These are phyloP conservation scores for Gautieria morchelliformis DNA, from an alignment of 768 basidiomycete genomes.

Conservation along the genomic window DNA sequence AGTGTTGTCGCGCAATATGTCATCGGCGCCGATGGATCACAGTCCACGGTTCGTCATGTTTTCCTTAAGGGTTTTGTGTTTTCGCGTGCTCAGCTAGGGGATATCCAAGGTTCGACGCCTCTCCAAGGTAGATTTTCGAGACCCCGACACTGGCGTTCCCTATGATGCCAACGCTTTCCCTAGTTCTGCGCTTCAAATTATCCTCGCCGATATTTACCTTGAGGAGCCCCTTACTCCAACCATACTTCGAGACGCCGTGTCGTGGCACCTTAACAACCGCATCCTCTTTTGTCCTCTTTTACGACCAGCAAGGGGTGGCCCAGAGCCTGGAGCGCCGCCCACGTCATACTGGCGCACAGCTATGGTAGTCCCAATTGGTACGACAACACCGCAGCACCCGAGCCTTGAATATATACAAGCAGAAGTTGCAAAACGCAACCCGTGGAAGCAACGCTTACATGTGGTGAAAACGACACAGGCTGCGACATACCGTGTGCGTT, in stretches of 20 bases:
- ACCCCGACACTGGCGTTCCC: constrained; percentile 31
- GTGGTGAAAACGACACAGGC: no score
- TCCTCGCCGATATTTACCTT: constrained; percentile 30
- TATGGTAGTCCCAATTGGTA: neutral
- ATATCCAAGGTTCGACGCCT: neutral
- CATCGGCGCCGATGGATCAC: constrained; percentile 42
- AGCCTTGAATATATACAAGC: constrained; percentile 5
- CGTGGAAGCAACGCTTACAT: neutral
- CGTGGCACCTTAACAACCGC: neutral
- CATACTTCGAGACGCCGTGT: neutral
- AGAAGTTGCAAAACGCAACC: constrained; percentile 1
- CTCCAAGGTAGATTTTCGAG: constrained; percentile 17
- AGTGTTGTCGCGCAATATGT: constrained; percentile 36
- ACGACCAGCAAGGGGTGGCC: neutral
- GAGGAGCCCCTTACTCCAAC: neutral
- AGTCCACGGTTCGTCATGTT: constrained; percentile 32
- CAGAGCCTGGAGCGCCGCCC: no score
- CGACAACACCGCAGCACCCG: neutral
- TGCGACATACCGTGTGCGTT: no score
- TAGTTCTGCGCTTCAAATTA: constrained; percentile 27
- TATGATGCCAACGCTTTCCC: constrained; percentile 20
- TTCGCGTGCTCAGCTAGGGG: neutral
- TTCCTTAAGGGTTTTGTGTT: constrained; percentile 9
- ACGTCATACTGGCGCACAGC: neutral
- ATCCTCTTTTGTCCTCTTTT: neutral